A percentile compares a stretch with the other conserved stretches of the same genome.
These are phyloP conservation scores for Crucibulum laeve DNA, from an alignment of 768 basidiomycete genomes.

Conservation along the genomic window DNA sequence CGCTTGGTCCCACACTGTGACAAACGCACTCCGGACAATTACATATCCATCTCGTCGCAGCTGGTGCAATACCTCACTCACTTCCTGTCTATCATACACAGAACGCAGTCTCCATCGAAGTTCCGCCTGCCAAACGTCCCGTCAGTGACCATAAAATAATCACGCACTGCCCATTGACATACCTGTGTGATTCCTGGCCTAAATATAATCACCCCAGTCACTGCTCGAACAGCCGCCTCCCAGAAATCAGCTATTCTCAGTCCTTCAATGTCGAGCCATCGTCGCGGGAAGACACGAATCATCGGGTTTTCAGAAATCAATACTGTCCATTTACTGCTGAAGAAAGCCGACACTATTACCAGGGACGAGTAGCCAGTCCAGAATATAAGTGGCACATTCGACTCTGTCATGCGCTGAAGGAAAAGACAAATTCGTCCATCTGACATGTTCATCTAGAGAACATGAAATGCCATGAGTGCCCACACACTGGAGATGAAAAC, in stretches of 20 bases:
- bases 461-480: conserved; percentile 1
- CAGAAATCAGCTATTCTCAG: conserved; percentile 55
- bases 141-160: conserved; percentile 2
- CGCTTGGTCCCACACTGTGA: conserved; percentile 13
- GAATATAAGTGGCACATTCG: conserved; percentile 51
- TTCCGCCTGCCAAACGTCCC: conserved; percentile 43
- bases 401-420: conserved; percentile 38
- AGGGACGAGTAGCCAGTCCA: conserved; percentile 62
- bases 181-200: conserved; percentile 76
- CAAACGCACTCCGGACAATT: conserved; percentile 21
- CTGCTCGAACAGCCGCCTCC: conserved; percentile 68
- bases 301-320: conserved; percentile 39
- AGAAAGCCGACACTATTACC: conserved; percentile 51
- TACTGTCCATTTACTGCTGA: conserved; percentile 54
- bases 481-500: background rate
- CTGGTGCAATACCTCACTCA: conserved; percentile 54
- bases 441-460: conserved; percentile 13
- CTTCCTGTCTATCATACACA: conserved; percentile 74
- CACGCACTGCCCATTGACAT: conserved; percentile 12
- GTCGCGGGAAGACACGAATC: conserved; percentile 54
- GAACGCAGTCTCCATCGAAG: conserved; percentile 66
- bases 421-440: conserved; percentile 22
- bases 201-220: conserved; percentile 61
- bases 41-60: conserved; percentile 52
- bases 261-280: conserved; percentile 78